These are phyloP conservation scores for Lactarius pseudohatsudake DNA, from an alignment of 768 basidiomycete genomes.

Conservation along the genomic window DNA sequence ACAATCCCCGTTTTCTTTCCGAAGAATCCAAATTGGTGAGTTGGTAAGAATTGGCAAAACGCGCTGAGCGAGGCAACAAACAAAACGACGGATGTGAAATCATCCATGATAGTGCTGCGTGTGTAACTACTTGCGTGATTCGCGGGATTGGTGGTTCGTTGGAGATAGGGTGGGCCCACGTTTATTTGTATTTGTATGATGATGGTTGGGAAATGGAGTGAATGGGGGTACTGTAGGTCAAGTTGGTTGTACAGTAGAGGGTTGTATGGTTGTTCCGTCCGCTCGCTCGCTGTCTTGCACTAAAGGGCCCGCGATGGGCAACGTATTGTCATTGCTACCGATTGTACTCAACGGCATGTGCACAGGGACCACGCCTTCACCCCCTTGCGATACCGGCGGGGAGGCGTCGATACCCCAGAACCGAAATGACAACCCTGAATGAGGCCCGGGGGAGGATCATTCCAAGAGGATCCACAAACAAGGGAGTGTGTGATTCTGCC, in stretches of 20 bases:
- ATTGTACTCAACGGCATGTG: background rate
- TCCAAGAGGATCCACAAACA: slow-evolving; percentile 9
- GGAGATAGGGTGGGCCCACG: slow-evolving; percentile 17
- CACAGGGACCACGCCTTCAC: background rate
- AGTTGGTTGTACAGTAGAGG: background rate
- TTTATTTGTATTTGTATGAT: background rate
- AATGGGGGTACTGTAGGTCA: background rate
- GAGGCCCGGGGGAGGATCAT: background rate
- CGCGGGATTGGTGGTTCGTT: slow-evolving; percentile 17
- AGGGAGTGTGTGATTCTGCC: background rate
- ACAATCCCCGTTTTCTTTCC: slow-evolving; percentile 3
- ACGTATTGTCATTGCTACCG: background rate
- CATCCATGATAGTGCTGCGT: background rate
- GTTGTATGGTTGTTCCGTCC: background rate
- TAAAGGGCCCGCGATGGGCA: background rate
- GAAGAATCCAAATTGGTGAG: too few relatives aligned
- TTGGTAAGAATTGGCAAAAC: background rate
- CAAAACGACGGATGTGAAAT: background rate
- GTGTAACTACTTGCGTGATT: slow-evolving; percentile 15
- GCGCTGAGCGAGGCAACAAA: background rate
- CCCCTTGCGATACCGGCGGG: background rate
- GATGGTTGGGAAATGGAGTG: background rate
- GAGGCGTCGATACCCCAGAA: background rate
- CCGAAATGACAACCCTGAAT: background rate
- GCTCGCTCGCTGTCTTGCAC: background rate